A percentile compares a stretch with the other conserved stretches of the same genome.
Evolutionary conservation across 2,329 filamentous ascomycete genomes (phyloP).

Genomic region (Fusarium sp.): DNA sequence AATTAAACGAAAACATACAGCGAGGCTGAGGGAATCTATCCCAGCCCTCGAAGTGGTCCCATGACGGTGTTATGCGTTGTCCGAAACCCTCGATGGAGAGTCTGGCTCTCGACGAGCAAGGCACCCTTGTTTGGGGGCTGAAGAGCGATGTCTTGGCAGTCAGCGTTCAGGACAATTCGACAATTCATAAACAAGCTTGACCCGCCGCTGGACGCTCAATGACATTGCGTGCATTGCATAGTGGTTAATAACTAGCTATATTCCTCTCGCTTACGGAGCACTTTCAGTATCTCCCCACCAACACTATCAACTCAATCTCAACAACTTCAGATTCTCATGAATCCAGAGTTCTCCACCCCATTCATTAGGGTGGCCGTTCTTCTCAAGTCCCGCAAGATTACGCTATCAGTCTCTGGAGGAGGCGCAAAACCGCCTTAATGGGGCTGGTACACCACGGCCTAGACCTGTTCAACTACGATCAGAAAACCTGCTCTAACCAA

Average conservation of each 20-base stretch:
- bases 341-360: constrained; percentile 36
- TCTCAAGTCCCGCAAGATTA: constrained; percentile 40
- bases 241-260: neutral
- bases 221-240: neutral
- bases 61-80: constrained; percentile 12
- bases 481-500: constrained; percentile 48
- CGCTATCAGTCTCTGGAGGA: constrained; percentile 41
- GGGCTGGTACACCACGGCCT: constrained; percentile 46
- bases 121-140: constrained; percentile 28
- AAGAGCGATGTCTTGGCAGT: constrained; percentile 28
- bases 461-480: constrained; percentile 55
- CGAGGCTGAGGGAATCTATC: constrained; percentile 15
- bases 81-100: neutral
- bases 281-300: neutral
- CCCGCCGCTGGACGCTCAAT: constrained; percentile 21
- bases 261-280: constrained; percentile 7
- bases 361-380: constrained; percentile 42
- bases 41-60: neutral
- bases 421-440: constrained; percentile 44
- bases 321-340: constrained; percentile 35
- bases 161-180: constrained; percentile 23
- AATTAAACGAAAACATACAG: constrained; percentile 15
- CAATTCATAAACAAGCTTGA: constrained; percentile 30
- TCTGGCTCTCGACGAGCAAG: constrained; percentile 17
- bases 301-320: neutral